Conservation (phyloP, 2,329 filamentous ascomycete genomes). For the Aspergillus thermomutatus region DNA sequence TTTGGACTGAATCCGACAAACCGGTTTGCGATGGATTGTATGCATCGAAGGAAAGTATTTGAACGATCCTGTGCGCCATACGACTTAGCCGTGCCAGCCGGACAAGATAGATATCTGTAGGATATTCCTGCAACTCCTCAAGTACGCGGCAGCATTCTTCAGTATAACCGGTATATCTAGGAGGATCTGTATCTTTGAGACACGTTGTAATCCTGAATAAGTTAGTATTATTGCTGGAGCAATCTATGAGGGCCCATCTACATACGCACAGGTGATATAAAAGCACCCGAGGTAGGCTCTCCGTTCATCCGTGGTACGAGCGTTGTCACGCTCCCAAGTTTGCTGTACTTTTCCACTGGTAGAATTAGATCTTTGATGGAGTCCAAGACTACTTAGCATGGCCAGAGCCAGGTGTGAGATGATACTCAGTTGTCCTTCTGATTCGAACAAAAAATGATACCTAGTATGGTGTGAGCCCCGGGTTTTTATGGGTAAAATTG, state of each 20-base stretch:
- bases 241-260: slow-evolving; percentile 1
- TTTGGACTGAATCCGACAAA: slow-evolving; percentile 14
- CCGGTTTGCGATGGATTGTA: slow-evolving; percentile 6
- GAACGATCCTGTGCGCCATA: slow-evolving; percentile 50
- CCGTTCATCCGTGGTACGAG: slow-evolving; percentile 51
- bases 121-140: slow-evolving; percentile 43
- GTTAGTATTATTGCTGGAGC: neutral
- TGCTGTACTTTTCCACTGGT: slow-evolving; percentile 4
- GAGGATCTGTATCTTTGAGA: slow-evolving; percentile 46
- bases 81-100: slow-evolving; percentile 50
- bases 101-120: slow-evolving; percentile 47
- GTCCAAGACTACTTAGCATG: slow-evolving; percentile 46
- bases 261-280: slow-evolving; percentile 54
- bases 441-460: slow-evolving; percentile 5
- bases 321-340: neutral
- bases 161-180: slow-evolving; percentile 53
- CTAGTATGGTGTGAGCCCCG: neutral
- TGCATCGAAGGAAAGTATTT: slow-evolving; percentile 19
- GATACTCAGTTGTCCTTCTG: slow-evolving; percentile 48
- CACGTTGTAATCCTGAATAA: slow-evolving; percentile 16
- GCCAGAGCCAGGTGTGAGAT: slow-evolving; percentile 49
- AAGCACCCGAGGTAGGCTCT: slow-evolving; percentile 53
- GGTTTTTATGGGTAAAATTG: neutral
- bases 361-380: slow-evolving; percentile 9
- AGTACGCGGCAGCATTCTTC: slow-evolving; percentile 50